Evolutionary conservation across 148 eudicot genomes (phyloP).

Genomic region (Dianthus caryophyllus): DNA sequence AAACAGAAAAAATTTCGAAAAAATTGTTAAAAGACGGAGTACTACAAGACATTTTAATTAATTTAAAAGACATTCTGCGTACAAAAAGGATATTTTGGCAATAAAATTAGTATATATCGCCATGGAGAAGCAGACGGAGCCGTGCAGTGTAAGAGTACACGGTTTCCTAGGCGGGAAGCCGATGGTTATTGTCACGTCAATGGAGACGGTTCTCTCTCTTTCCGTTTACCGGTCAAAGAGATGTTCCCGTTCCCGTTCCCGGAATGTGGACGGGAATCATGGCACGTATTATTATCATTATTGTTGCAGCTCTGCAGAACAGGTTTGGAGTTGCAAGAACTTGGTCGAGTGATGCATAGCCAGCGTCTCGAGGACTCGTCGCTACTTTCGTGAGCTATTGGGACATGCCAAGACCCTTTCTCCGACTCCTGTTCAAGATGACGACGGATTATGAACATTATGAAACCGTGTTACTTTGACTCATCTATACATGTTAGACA

Average conservation of each 20-base stretch:
- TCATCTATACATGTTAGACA: too few relatives aligned
- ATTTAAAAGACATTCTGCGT: not conserved
- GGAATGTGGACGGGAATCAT: slow-evolving; percentile 10
- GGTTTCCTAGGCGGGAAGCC: not conserved
- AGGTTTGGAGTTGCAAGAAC: slow-evolving; percentile 11
- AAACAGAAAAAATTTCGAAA: too few relatives aligned
- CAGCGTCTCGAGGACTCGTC: slow-evolving; percentile 59
- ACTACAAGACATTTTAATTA: slow-evolving; percentile 3
- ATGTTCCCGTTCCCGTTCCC: slow-evolving; percentile 13
- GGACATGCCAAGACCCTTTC: slow-evolving; percentile 43
- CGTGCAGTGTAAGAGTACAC: slow-evolving; percentile 14
- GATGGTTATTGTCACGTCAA: slow-evolving; percentile 1
- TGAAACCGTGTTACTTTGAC: too few relatives aligned
- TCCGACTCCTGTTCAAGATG: slow-evolving; percentile 7
- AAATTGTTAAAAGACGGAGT: too few relatives aligned
- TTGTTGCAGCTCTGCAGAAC: not conserved
- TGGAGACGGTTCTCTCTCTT: slow-evolving; percentile 41
- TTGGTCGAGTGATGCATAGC: slow-evolving; percentile 57
- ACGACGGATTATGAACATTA: too few relatives aligned
- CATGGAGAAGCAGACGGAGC: slow-evolving; percentile 32
- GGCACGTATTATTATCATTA: not conserved
- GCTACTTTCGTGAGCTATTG: slow-evolving; percentile 38
- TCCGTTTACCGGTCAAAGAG: slow-evolving; percentile 42
- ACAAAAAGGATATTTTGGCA: not conserved
- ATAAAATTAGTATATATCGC: not conserved